Conservation (phyloP, 2,329 filamentous ascomycete species). For the Trichoderma afroharzianum region DNA sequence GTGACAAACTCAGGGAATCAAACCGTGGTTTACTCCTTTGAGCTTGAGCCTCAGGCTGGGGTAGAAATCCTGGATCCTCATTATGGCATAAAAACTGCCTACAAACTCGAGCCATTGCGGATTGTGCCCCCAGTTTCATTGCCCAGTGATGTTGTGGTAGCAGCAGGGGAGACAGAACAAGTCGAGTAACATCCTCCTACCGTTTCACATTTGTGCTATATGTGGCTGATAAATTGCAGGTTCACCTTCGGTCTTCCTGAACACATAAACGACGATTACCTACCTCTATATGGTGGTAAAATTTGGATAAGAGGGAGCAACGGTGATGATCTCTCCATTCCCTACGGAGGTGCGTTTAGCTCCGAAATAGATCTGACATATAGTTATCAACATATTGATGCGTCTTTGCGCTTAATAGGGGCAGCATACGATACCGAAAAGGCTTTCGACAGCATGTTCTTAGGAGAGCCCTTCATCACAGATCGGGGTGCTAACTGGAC, state of each 20-base stretch:
- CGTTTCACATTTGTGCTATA: background rate
- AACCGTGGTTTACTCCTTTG: slow-evolving; percentile 39
- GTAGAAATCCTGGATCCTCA: slow-evolving; percentile 31
- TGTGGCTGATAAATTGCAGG: slow-evolving; percentile 21
- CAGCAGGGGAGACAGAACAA: slow-evolving; percentile 29
- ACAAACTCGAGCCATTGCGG: slow-evolving; percentile 26
- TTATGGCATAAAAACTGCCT: slow-evolving; percentile 29
- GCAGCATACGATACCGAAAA: slow-evolving; percentile 38
- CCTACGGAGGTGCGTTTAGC: slow-evolving; percentile 35
- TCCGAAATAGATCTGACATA: background rate
- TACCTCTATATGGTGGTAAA: slow-evolving; percentile 45
- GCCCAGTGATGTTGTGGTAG: slow-evolving; percentile 26
- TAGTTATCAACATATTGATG: background rate
- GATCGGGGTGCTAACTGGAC: slow-evolving; percentile 25
- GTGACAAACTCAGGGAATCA: slow-evolving; percentile 44
- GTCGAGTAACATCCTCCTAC: slow-evolving; percentile 25
- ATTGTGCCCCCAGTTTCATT: slow-evolving; percentile 30
- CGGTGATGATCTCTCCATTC: slow-evolving; percentile 39
- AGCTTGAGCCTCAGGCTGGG: slow-evolving; percentile 40
- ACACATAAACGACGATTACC: slow-evolving; percentile 29
- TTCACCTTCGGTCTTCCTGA: slow-evolving; percentile 30
- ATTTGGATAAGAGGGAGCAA: slow-evolving; percentile 39
- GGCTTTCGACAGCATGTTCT: slow-evolving; percentile 37
- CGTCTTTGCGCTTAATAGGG: slow-evolving; percentile 21
- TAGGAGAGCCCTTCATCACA: slow-evolving; percentile 27